Conservation (phyloP, 2,329 filamentous ascomycete species). For the Drechslerella stenobrocha region DNA sequence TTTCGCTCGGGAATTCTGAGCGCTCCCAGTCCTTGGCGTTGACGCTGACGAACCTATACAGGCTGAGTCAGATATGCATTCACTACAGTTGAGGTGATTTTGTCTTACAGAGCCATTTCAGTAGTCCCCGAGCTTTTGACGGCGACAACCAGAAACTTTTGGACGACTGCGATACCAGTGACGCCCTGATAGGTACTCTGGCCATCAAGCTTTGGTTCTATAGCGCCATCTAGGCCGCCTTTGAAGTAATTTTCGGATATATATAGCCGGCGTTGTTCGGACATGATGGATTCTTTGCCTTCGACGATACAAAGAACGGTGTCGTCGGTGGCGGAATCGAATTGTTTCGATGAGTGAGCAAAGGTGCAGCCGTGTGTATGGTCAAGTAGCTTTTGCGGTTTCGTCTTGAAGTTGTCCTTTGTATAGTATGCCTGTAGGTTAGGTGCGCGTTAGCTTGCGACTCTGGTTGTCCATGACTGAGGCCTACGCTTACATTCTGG, state of each 20-base stretch:
- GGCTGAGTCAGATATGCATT: constrained; percentile 21
- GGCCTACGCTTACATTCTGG: constrained; percentile 58
- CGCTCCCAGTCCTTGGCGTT: constrained; percentile 87
- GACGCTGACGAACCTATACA: constrained; percentile 63
- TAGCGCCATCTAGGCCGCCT: constrained; percentile 58
- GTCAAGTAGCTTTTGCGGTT: constrained; percentile 67
- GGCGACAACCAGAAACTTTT: constrained; percentile 83
- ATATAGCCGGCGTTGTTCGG: constrained; percentile 74
- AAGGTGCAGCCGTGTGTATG: constrained; percentile 79
- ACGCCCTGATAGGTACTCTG: constrained; percentile 76
- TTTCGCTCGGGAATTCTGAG: constrained; percentile 81
- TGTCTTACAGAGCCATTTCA: constrained; percentile 81
- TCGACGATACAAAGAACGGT: constrained; percentile 79
- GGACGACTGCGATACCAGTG: constrained; percentile 78
- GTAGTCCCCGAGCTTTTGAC: constrained; percentile 76
- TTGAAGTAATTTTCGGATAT: constrained; percentile 83
- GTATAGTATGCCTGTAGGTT: constrained; percentile 68
- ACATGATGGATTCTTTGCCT: constrained; percentile 70
- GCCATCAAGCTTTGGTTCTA: constrained; percentile 75
- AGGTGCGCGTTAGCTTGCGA: constrained; percentile 55
- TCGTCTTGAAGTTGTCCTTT: constrained; percentile 75
- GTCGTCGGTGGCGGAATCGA: constrained; percentile 69
- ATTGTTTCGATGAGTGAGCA: constrained; percentile 76
- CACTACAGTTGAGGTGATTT: not conserved
- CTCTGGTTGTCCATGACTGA: constrained; percentile 52